Base-by-base conservation (phyloP, 2,329 filamentous ascomycete genomes). In the Fusarium nurragi region DNA sequence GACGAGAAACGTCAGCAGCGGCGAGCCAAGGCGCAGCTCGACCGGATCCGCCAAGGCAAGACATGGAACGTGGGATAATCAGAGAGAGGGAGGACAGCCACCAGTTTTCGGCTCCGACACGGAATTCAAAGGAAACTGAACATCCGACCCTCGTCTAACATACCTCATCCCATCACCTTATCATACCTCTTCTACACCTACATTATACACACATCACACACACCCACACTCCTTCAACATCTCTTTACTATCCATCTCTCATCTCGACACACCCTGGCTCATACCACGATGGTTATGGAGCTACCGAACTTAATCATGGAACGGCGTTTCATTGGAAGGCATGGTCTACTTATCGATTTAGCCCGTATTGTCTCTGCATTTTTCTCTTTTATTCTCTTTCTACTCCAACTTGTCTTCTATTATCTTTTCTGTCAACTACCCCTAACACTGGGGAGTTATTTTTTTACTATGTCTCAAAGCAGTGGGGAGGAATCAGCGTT, bases 1-100 rank as follows among this genome's bases (percentile, higher is more conserved):
- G 93, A 97, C 68, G 85, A 89, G 68, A 86, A 91, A 61, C 83
- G 94, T 44, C 83, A 86, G 43, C 88, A 93, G 72, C 84, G 91
- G 46, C 85, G 89, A 45, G 81, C 84, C 36, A 83, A 82, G 68
- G 79, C 79, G 10, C 82, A 82, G 59, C 76, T 79, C 46, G 81
- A 83, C 56, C 71, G 70, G 40, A 61, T 71, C 57, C 58, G 74
- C 25, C 68, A 71, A 54, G 68, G 69, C 60, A 70, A 71, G 68
- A 70, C 73, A 25, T 73, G 74, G 53, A 73, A 77, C 54, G 32
- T 34, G 32, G 68, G 73, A 39, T 71, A 74, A 4, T 65, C 58
- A 28, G 71, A 71, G 71, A 71, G 16, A 65, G 61, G 7, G 77
- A 76, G 28, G 68, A 74, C 11, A 74, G 71, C 22, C 36, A 81